Evolutionary conservation across 2,329 filamentous ascomycete genomes (phyloP).

Genomic region (Colletotrichum noveboracense): DNA sequence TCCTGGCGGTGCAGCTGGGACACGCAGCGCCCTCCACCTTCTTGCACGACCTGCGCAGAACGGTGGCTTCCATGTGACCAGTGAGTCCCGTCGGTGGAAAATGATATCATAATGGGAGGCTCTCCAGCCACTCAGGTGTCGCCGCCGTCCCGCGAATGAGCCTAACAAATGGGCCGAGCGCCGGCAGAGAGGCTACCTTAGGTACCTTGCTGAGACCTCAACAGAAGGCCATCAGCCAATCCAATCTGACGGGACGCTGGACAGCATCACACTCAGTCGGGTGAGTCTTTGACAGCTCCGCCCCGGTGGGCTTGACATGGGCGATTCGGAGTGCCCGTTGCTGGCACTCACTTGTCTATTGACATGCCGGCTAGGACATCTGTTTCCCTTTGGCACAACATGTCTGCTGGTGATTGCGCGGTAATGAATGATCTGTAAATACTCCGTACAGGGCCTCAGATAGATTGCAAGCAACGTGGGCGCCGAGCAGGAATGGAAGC

Average conservation of each 20-base stretch:
- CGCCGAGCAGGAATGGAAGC: not conserved
- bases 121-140: not conserved
- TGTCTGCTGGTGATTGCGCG: not conserved
- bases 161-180: not conserved
- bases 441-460: not conserved
- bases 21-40: not conserved
- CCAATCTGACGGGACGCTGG: not conserved
- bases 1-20: not conserved
- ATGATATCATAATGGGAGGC: conserved; percentile 11
- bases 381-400: not conserved
- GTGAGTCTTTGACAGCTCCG: not conserved
- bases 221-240: not conserved
- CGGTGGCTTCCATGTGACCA: not conserved
- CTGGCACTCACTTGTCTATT: not conserved
- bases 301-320: not conserved
- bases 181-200: not conserved
- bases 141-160: not conserved
- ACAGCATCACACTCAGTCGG: not conserved
- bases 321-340: not conserved
- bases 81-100: not conserved
- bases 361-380: not conserved
- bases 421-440: not conserved
- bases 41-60: not conserved
- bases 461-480: not conserved
- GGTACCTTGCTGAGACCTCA: not conserved